These are phyloP conservation scores for Alopecurus myosuroides DNA, from an alignment of 176 grass and related monocot species.

Conservation along the genomic window DNA sequence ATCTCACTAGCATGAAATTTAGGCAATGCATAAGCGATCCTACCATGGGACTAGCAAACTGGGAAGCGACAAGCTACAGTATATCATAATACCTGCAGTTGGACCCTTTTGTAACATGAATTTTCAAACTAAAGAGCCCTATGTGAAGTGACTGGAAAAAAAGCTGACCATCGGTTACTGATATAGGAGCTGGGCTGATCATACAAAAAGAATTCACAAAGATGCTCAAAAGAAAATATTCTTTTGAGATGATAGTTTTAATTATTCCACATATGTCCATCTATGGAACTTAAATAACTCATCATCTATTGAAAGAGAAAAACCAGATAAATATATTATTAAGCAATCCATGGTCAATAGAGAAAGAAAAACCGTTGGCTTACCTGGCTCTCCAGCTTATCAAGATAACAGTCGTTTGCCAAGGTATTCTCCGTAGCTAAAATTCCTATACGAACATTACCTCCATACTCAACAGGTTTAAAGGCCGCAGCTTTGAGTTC, in stretches of 20 bases:
- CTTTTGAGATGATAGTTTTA: background rate
- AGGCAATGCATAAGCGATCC: background rate
- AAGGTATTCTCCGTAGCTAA: constrained; percentile 30
- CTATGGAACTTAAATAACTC: background rate
- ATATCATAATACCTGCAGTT: background rate
- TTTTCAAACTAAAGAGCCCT: constrained; percentile 24
- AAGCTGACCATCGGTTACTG: constrained; percentile 17
- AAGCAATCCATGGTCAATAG: background rate
- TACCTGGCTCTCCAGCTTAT: constrained; percentile 64
- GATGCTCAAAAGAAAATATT: background rate
- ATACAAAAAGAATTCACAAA: background rate
- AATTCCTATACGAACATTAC: constrained; percentile 66
- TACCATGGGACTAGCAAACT: constrained; percentile 22
- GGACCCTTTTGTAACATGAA: constrained; percentile 15
- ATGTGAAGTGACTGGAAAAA: constrained; percentile 7
- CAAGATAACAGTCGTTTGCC: constrained; percentile 29
- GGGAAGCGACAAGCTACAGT: constrained; percentile 20
- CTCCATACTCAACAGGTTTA: constrained; percentile 73
- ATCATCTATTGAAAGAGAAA: background rate
- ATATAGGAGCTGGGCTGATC: constrained; percentile 2
- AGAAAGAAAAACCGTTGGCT: background rate
- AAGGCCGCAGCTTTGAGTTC: constrained; percentile 55
- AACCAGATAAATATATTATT: background rate
- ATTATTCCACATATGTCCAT: background rate
- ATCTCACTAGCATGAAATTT: too few species aligned